phyloP scores from a whole-genome alignment of 495 filamentous ascomycete genomes.

The Xanthoparmelia taractica region DNA sequence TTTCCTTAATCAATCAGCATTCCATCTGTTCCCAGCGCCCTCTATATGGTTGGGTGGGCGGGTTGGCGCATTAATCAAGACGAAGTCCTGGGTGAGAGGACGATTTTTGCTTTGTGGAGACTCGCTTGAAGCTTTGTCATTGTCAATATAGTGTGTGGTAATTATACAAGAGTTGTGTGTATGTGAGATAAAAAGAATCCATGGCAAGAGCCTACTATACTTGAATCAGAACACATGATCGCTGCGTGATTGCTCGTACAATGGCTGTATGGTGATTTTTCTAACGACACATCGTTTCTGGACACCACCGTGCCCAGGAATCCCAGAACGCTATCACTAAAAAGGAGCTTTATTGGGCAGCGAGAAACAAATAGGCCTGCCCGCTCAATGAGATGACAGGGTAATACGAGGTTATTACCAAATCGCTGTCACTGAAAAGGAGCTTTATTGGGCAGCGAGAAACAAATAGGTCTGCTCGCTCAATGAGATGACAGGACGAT shows the following conservation, averaged over 20 bases:
- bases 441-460: no score
- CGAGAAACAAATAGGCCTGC: no score
- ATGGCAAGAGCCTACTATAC: slow-evolving; percentile 6
- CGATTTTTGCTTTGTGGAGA: not conserved
- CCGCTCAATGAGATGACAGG: not conserved
- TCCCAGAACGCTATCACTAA: no score
- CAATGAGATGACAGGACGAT: not conserved
- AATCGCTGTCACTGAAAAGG: not conserved
- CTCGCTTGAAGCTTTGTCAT: not conserved
- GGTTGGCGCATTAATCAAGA: slow-evolving; percentile 4
- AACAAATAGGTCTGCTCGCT: not conserved
- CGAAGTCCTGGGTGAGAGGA: not conserved
- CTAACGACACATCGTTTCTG: no score
- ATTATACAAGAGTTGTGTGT: not conserved
- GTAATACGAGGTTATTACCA: not conserved
- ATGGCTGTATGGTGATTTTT: no score
- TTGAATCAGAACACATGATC: not conserved
- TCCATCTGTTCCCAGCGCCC: not conserved
- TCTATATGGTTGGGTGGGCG: not conserved
- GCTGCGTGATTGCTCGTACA: not conserved
- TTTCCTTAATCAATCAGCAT: slow-evolving; percentile 16
- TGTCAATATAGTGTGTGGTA: not conserved
- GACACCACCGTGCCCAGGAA: no score
- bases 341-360: no score
- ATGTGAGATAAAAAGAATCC: not conserved